phyloP scores from a whole-genome alignment of 371 early-diverging fungal species.

The Agmasoma carcini region DNA sequence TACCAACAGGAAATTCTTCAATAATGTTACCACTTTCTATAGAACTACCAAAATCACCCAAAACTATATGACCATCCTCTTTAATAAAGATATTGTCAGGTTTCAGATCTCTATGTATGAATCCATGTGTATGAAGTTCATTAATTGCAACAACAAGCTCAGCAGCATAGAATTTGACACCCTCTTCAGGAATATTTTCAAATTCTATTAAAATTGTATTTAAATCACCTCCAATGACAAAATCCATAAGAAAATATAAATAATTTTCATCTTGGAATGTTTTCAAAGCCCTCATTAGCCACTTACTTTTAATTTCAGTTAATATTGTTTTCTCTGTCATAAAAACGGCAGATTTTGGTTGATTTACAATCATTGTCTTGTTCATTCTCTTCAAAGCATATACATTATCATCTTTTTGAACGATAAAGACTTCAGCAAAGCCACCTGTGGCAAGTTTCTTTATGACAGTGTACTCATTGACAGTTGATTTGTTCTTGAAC shows the following conservation, averaged over 20 bases:
- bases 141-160: constrained; percentile 47
- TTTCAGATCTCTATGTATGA: constrained; percentile 62
- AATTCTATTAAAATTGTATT: constrained; percentile 58
- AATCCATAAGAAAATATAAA: constrained; percentile 64
- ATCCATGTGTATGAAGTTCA: constrained; percentile 48
- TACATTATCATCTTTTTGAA: constrained; percentile 58
- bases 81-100: constrained; percentile 73
- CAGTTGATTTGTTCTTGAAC: constrained; percentile 29
- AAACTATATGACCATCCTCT: constrained; percentile 59
- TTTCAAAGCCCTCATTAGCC: constrained; percentile 55
- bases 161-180: constrained; percentile 54
- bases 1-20: constrained; percentile 76
- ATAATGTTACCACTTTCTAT: constrained; percentile 54
- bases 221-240: constrained; percentile 71
- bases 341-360: constrained; percentile 52
- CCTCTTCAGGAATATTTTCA: constrained; percentile 53
- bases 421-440: constrained; percentile 63
- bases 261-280: constrained; percentile 60
- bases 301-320: constrained; percentile 38
- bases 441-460: constrained; percentile 72
- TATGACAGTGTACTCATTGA: constrained; percentile 64
- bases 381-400: constrained; percentile 85
- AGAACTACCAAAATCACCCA: constrained; percentile 72
- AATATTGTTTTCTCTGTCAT: constrained; percentile 55
- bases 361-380: constrained; percentile 65